A percentile compares a stretch with the other conserved stretches of the same genome.
phyloP scores from a whole-genome alignment of 2,329 filamentous ascomycete species.

The Grosmannia huntii region DNA sequence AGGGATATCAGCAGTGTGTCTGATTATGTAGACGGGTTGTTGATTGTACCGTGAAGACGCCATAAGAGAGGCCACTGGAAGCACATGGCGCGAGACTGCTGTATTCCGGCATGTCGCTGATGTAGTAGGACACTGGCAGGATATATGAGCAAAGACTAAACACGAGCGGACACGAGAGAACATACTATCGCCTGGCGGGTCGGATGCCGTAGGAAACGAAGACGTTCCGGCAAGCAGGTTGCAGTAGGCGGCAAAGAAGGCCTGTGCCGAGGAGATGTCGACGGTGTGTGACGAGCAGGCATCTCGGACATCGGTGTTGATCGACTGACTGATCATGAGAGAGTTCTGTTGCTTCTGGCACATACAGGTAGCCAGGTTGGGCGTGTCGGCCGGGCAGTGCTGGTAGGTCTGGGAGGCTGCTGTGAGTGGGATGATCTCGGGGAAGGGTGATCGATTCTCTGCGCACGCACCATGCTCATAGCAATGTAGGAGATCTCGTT shows the following conservation, averaged over 20 bases:
- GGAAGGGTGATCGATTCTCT: background rate
- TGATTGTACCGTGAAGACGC: slow-evolving; percentile 24
- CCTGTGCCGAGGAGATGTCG: slow-evolving; percentile 34
- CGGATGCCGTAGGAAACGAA: slow-evolving; percentile 30
- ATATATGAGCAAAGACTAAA: background rate
- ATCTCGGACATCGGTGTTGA: slow-evolving; percentile 29
- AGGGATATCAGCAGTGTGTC: background rate
- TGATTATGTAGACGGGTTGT: background rate
- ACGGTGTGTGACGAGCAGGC: slow-evolving; percentile 33
- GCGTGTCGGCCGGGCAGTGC: slow-evolving; percentile 16
- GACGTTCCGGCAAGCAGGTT: slow-evolving; percentile 35
- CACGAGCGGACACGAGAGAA: slow-evolving; percentile 7
- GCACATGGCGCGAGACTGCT: slow-evolving; percentile 32
- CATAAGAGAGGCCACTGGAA: slow-evolving; percentile 28
- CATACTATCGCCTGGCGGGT: slow-evolving; percentile 39
- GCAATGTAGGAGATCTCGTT: slow-evolving; percentile 26
- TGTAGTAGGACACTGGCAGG: slow-evolving; percentile 36
- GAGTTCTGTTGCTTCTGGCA: slow-evolving; percentile 39
- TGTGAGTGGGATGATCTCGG: background rate
- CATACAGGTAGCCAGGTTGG: slow-evolving; percentile 32
- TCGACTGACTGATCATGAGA: slow-evolving; percentile 25
- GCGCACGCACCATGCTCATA: slow-evolving; percentile 17
- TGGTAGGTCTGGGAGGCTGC: slow-evolving; percentile 8
- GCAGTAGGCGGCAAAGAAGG: slow-evolving; percentile 39
- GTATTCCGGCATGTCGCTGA: slow-evolving; percentile 36